These are phyloP conservation scores for Musa balbisiana DNA, from an alignment of 202 grass and related monocot genomes.

Conservation along the genomic window DNA sequence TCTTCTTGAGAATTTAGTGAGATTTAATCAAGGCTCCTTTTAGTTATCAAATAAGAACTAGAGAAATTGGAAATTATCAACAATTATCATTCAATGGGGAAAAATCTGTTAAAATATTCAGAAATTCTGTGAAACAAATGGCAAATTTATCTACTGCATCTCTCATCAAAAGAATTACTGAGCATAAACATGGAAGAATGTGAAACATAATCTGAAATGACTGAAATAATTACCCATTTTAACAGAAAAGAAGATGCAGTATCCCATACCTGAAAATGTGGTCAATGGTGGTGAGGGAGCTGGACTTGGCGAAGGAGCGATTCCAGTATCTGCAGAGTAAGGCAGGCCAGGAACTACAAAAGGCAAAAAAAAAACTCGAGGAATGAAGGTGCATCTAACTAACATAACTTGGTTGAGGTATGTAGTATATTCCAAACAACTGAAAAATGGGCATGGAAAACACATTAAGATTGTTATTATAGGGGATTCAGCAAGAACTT, in stretches of 20 bases:
- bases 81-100: not conserved
- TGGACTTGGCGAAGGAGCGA: conserved; percentile 38
- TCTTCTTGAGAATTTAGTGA: not conserved
- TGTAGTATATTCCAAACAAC: no score
- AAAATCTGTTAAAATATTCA: not conserved
- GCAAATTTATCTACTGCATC: not conserved
- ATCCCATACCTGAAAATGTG: conserved; percentile 46
- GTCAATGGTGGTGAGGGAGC: conserved; percentile 41
- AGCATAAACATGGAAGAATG: not conserved
- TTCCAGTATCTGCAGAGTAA: conserved; percentile 25
- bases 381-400: conserved; percentile 14
- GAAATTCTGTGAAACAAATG: not conserved
- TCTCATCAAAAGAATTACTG: not conserved
- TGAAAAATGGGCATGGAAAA: no score
- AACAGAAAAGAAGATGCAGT: not conserved
- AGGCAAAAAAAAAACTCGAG: not conserved
- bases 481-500: no score
- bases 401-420: not conserved
- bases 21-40: not conserved
- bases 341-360: conserved; percentile 69
- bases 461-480: no score
- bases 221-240: not conserved
- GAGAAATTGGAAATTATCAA: not conserved
- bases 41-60: not conserved
- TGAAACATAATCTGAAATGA: not conserved